These are phyloP conservation scores for Aphanocladium album DNA, from an alignment of 2,329 filamentous ascomycete species.

Conservation along the genomic window DNA sequence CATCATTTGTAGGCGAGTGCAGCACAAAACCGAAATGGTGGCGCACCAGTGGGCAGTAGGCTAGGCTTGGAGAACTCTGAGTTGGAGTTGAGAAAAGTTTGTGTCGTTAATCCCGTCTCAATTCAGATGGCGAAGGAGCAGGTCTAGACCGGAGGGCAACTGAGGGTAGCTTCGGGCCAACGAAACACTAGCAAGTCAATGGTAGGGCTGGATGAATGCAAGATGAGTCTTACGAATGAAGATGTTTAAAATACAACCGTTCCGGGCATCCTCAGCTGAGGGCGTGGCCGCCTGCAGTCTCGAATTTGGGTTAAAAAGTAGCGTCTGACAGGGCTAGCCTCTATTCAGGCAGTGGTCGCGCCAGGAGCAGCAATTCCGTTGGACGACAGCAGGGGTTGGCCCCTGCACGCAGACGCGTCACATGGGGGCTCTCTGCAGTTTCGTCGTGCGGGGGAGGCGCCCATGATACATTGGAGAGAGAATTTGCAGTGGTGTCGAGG, in stretches of 20 bases:
- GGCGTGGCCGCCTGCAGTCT: background rate
- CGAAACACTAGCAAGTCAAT: background rate
- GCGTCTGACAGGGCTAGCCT: slow-evolving; percentile 1
- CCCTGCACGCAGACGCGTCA: background rate
- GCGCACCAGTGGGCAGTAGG: background rate
- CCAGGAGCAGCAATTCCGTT: background rate
- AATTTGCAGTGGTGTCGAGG: background rate
- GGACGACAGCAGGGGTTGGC: background rate
- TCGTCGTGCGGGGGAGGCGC: slow-evolving; percentile 4
- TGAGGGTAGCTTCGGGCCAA: background rate
- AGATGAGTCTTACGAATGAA: background rate
- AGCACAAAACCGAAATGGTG: background rate
- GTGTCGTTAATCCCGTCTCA: background rate
- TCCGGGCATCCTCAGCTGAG: background rate
- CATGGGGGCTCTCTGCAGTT: background rate
- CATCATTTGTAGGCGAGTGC: background rate
- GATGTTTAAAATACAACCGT: background rate
- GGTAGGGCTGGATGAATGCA: background rate
- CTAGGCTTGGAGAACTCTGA: background rate
- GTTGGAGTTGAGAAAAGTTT: background rate
- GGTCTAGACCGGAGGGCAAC: background rate
- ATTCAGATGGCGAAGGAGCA: background rate
- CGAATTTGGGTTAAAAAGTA: slow-evolving; percentile 9
- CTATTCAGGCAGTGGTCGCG: background rate
- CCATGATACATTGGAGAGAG: background rate